Percentiles rank a stretch among this genome's conserved stretches.
Conservation (phyloP, 1,284 basidiomycete species). For the Boletus mariae region DNA sequence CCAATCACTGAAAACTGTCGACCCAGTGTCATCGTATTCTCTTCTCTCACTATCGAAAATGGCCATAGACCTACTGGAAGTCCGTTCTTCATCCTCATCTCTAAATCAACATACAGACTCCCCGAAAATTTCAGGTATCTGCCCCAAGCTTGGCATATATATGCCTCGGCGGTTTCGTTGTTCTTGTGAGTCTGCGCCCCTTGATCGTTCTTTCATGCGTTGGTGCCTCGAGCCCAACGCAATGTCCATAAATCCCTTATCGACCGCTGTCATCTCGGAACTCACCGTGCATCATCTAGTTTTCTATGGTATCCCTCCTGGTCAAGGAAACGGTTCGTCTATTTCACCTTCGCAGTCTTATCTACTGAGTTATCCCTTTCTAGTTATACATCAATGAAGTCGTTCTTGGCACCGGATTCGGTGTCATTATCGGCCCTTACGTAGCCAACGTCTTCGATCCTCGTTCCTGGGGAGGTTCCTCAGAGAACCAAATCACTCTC, state of each 20-base stretch:
- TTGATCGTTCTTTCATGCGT: background rate
- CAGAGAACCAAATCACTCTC: slow-evolving; percentile 60
- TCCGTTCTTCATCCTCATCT: slow-evolving; percentile 13
- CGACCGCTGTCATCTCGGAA: background rate
- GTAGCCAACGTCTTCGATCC: slow-evolving; percentile 78
- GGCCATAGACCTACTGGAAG: slow-evolving; percentile 24
- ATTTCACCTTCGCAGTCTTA: background rate
- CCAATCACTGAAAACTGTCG: background rate
- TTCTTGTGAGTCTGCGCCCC: slow-evolving; percentile 43
- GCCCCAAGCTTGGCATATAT: slow-evolving; percentile 61
- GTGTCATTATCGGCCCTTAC: slow-evolving; percentile 73
- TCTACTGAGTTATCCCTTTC: background rate
- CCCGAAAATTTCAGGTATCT: slow-evolving; percentile 40
- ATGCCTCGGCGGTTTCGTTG: slow-evolving; percentile 75
- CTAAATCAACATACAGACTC: slow-evolving; percentile 12
- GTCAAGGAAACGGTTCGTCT: slow-evolving; percentile 70
- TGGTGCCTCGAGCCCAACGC: background rate
- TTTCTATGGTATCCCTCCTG: slow-evolving; percentile 77
- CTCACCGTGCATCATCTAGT: slow-evolving; percentile 40
- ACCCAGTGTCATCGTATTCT: background rate
- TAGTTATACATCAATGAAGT: slow-evolving; percentile 90
- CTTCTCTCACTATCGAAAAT: slow-evolving; percentile 3
- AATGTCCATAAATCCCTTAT: background rate
- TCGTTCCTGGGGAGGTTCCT: slow-evolving; percentile 69
- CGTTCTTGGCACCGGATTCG: slow-evolving; percentile 81